phyloP scores from a whole-genome alignment of 176 grass and related monocot genomes.

The Chloris gayana region DNA sequence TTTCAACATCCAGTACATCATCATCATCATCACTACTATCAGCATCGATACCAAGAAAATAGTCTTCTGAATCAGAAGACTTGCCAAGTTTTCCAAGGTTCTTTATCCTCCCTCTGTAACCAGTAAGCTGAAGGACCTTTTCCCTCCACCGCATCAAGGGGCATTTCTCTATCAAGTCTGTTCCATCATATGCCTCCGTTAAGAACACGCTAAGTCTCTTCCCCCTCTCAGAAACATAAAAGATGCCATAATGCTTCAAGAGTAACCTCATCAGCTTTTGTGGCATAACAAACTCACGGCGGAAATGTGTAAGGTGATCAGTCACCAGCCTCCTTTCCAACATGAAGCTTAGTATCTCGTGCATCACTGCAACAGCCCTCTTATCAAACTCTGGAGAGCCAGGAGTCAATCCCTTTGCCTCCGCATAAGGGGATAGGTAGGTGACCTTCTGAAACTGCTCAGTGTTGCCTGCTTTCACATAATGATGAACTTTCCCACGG shows the following conservation, averaged over 20 bases:
- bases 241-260: slow-evolving; percentile 86
- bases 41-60: slow-evolving; percentile 27
- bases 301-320: slow-evolving; percentile 80
- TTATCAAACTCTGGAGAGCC: slow-evolving; percentile 82
- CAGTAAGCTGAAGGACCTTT: slow-evolving; percentile 67
- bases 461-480: slow-evolving; percentile 53
- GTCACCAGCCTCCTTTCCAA: slow-evolving; percentile 92
- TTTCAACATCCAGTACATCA: slow-evolving; percentile 50
- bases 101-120: slow-evolving; percentile 71
- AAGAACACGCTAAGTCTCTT: slow-evolving; percentile 81
- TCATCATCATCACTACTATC: slow-evolving; percentile 14
- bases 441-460: slow-evolving; percentile 65
- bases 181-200: slow-evolving; percentile 78
- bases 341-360: slow-evolving; percentile 84
- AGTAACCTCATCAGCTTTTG: slow-evolving; percentile 87
- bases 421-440: slow-evolving; percentile 80
- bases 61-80: slow-evolving; percentile 49
- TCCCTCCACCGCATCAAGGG: slow-evolving; percentile 73
- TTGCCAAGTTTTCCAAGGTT: slow-evolving; percentile 42
- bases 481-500: slow-evolving; percentile 56
- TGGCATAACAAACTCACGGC: slow-evolving; percentile 88
- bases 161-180: slow-evolving; percentile 62
- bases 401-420: slow-evolving; percentile 58
- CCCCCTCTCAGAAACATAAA: slow-evolving; percentile 89
- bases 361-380: slow-evolving; percentile 81